Evolutionary conservation across 768 basidiomycete species (phyloP).

Genomic region (Glaciozyma antarctica): DNA sequence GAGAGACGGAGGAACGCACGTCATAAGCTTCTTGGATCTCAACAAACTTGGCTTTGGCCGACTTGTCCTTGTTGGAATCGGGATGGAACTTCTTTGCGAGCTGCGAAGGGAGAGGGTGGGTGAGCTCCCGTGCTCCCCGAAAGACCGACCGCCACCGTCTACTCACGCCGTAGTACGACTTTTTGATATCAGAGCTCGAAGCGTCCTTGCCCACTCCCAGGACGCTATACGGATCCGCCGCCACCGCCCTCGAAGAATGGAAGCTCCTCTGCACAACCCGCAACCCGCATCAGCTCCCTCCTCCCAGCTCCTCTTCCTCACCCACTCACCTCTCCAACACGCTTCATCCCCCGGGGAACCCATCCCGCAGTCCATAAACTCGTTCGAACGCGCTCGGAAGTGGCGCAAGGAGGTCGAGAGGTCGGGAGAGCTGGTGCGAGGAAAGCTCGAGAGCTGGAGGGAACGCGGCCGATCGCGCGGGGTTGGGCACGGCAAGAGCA

Average conservation of each 20-base stretch:
- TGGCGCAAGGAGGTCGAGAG: no score
- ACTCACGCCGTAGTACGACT: slow-evolving; percentile 85
- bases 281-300: neutral
- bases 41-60: slow-evolving; percentile 81
- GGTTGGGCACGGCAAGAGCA: no score
- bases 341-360: no score
- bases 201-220: slow-evolving; percentile 80
- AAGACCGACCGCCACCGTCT: neutral
- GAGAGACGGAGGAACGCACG: slow-evolving; percentile 47
- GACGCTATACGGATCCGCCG: slow-evolving; percentile 81
- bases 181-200: slow-evolving; percentile 82
- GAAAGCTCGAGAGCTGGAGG: no score
- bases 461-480: no score
- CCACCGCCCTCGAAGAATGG: neutral
- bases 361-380: no score
- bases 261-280: slow-evolving; percentile 3
- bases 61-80: slow-evolving; percentile 87
- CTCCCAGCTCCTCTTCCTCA: neutral
- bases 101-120: slow-evolving; percentile 44
- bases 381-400: no score
- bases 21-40: slow-evolving; percentile 98
- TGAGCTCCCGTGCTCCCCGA: neutral
- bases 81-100: slow-evolving; percentile 97
- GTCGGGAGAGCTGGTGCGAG: no score
- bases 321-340: no score